Evolutionary conservation across 2,329 filamentous ascomycete species (phyloP).

Genomic region (Fusarium zealandicum): DNA sequence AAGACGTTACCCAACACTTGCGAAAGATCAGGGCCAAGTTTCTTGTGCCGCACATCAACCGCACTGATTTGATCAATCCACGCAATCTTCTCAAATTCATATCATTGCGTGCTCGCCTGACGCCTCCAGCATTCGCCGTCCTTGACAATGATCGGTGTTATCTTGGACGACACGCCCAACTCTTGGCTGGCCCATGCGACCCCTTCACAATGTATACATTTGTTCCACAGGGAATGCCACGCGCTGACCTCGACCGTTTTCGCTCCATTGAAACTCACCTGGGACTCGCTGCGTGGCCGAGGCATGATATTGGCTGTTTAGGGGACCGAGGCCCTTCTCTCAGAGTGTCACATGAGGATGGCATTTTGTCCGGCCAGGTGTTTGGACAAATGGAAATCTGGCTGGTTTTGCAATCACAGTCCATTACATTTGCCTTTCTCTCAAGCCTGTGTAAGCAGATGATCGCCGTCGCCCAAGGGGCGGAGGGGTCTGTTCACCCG

Average conservation of each 20-base stretch:
- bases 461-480: not conserved
- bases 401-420: constrained; percentile 28
- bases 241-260: too few relatives aligned
- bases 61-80: constrained; percentile 23
- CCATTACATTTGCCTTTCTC: constrained; percentile 27
- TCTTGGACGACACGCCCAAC: constrained; percentile 19
- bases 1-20: constrained; percentile 10
- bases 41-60: constrained; percentile 36
- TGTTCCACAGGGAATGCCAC: too few relatives aligned
- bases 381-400: constrained; percentile 27
- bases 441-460: constrained; percentile 16
- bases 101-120: constrained; percentile 27
- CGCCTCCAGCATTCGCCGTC: constrained; percentile 12
- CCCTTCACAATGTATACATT: constrained; percentile 4
- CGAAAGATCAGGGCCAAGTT: constrained; percentile 26
- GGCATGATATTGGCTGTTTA: too few relatives aligned
- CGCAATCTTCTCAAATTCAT: constrained; percentile 33
- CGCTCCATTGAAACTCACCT: not conserved
- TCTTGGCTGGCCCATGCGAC: constrained; percentile 26
- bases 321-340: too few relatives aligned
- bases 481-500: not conserved
- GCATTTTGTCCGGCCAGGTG: not conserved
- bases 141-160: constrained; percentile 31
- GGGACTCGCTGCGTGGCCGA: not conserved
- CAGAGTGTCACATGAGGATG: too few relatives aligned